Conservation (phyloP, 1,284 basidiomycete species). For the Irpex lacteus region DNA sequence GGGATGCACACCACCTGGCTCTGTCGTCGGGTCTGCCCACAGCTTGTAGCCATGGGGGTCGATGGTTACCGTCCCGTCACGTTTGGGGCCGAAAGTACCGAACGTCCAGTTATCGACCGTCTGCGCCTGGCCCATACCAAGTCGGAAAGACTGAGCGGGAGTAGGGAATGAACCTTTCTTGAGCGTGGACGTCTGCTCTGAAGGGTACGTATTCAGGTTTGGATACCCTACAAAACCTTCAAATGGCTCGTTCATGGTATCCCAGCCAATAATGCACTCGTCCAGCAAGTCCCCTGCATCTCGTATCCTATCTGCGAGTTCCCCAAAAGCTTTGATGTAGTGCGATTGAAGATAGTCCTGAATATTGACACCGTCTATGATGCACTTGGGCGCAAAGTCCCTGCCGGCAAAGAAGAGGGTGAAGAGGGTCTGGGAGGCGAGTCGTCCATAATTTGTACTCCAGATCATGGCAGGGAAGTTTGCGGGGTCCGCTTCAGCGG, state of each 20-base stretch:
- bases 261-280: constrained; percentile 93
- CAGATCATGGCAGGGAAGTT: constrained; percentile 92
- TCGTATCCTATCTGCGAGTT: constrained; percentile 73
- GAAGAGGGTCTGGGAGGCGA: constrained; percentile 87
- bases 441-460: constrained; percentile 93
- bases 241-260: constrained; percentile 93
- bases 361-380: constrained; percentile 91
- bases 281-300: constrained; percentile 79
- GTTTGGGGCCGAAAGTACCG: constrained; percentile 75
- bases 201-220: constrained; percentile 68
- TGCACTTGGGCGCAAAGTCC: constrained; percentile 86
- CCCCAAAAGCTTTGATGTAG: constrained; percentile 76
- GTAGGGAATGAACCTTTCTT: constrained; percentile 89
- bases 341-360: constrained; percentile 92
- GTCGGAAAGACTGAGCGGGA: constrained; percentile 77
- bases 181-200: constrained; percentile 65
- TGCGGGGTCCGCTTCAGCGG: constrained; percentile 64
- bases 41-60: constrained; percentile 80
- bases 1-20: constrained; percentile 47
- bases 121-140: constrained; percentile 87
- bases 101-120: constrained; percentile 88
- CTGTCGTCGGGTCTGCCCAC: constrained; percentile 59
- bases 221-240: constrained; percentile 82
- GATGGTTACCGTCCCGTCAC: constrained; percentile 71
- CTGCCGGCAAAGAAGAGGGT: constrained; percentile 94